Percentiles rank a stretch among this genome's conserved stretches.
Conservation (phyloP, 495 filamentous ascomycete genomes). For the Hyaloscypha variabilis region DNA sequence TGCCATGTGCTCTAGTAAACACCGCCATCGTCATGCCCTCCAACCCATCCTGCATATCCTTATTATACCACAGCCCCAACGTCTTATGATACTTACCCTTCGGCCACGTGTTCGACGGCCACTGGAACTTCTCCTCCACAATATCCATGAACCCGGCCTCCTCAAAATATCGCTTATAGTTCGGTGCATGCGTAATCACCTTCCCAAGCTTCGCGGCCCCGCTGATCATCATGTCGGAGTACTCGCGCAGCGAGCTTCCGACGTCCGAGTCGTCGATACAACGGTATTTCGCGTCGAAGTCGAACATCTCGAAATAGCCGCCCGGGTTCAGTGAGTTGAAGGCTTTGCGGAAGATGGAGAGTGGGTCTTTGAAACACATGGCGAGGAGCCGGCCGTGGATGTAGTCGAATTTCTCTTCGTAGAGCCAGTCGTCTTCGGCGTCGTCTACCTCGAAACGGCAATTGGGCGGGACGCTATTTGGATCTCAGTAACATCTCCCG, state of each 20-base stretch:
- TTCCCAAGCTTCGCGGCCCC: slow-evolving; percentile 22
- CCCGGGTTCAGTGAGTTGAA: slow-evolving; percentile 40
- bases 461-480: slow-evolving; percentile 45
- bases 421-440: slow-evolving; percentile 51
- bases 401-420: slow-evolving; percentile 46
- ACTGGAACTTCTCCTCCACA: slow-evolving; percentile 47
- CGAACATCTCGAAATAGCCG: slow-evolving; percentile 52
- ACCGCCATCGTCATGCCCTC: slow-evolving; percentile 42
- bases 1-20: slow-evolving; percentile 44
- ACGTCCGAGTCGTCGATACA: slow-evolving; percentile 31
- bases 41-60: slow-evolving; percentile 46
- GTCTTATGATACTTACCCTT: slow-evolving; percentile 46
- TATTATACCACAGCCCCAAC: slow-evolving; percentile 44
- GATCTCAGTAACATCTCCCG: neutral
- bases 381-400: slow-evolving; percentile 48
- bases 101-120: slow-evolving; percentile 55
- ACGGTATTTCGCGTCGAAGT: slow-evolving; percentile 35
- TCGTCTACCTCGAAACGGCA: slow-evolving; percentile 51
- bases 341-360: slow-evolving; percentile 8
- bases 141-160: slow-evolving; percentile 62
- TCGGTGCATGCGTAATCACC: slow-evolving; percentile 11
- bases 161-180: slow-evolving; percentile 37
- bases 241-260: slow-evolving; percentile 32
- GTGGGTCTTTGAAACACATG: slow-evolving; percentile 42
- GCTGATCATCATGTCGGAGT: slow-evolving; percentile 30